These are phyloP conservation scores for Trametes cubensis DNA, from an alignment of 768 basidiomycete genomes.

Conservation along the genomic window DNA sequence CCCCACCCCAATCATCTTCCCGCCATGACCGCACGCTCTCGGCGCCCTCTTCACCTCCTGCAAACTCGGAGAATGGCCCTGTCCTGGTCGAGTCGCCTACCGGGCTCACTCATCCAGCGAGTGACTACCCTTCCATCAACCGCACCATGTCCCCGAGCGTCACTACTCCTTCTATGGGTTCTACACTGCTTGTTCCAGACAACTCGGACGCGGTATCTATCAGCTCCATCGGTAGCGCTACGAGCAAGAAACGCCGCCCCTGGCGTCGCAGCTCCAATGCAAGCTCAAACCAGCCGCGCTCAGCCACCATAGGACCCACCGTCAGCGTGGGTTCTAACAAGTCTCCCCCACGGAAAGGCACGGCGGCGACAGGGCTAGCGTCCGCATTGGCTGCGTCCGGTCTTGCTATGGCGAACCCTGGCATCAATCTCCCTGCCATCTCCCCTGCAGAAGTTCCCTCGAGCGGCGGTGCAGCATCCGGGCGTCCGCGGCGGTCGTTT, in stretches of 20 bases:
- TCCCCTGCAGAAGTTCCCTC: slow-evolving; percentile 23
- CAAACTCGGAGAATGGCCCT: slow-evolving; percentile 6
- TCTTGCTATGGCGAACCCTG: slow-evolving; percentile 64
- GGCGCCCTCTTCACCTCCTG: slow-evolving; percentile 9
- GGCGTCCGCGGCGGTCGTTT: slow-evolving; percentile 14
- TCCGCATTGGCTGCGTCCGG: slow-evolving; percentile 68
- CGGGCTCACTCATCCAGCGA: slow-evolving; percentile 12
- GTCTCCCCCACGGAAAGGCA: slow-evolving; percentile 43
- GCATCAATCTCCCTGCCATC: slow-evolving; percentile 47
- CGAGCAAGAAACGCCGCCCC: slow-evolving; percentile 26
- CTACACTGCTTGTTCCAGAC: slow-evolving; percentile 27
- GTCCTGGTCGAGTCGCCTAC: slow-evolving; percentile 35
- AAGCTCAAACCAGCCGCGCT: slow-evolving; percentile 13
- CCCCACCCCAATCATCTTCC: slow-evolving; percentile 13
- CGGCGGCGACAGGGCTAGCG: slow-evolving; percentile 52
- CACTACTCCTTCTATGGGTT: slow-evolving; percentile 17
- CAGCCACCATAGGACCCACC: slow-evolving; percentile 20
- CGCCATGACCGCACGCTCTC: slow-evolving; percentile 23
- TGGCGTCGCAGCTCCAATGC: slow-evolving; percentile 28
- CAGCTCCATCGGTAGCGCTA: slow-evolving; percentile 27
- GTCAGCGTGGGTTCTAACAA: slow-evolving; percentile 36
- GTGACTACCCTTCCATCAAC: slow-evolving; percentile 8
- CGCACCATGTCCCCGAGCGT: slow-evolving; percentile 16
- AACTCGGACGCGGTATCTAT: slow-evolving; percentile 32
- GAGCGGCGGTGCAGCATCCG: neutral